phyloP scores from a whole-genome alignment of 345 rosid genomes.

The Rhodomyrtus tomentosa region DNA sequence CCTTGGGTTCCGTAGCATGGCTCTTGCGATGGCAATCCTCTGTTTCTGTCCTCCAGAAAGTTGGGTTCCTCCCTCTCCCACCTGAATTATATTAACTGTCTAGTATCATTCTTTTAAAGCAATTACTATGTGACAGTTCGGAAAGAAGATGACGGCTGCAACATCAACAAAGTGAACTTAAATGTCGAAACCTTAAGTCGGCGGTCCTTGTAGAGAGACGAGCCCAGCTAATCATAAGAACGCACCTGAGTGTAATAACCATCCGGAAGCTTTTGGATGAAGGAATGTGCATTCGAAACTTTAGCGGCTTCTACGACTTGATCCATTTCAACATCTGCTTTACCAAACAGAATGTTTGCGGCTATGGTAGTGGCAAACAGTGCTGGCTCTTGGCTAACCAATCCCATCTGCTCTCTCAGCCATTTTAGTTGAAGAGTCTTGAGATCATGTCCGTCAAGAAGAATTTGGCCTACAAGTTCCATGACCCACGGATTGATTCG shows the following conservation, averaged over 20 bases:
- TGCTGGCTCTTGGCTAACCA: conserved; percentile 90
- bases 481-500: not conserved
- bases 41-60: conserved; percentile 96
- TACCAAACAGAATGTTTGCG: conserved; percentile 57
- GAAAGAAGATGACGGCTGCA: not conserved
- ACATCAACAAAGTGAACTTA: not conserved
- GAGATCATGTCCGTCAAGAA: conserved; percentile 60
- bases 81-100: conserved; percentile 26
- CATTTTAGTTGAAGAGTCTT: conserved; percentile 47
- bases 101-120: not conserved
- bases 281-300: conserved; percentile 79
- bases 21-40: conserved; percentile 85
- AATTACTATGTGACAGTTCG: not conserved
- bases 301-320: conserved; percentile 55
- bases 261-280: conserved; percentile 43
- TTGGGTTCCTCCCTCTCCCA: conserved; percentile 92
- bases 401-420: conserved; percentile 80
- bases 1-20: conserved; percentile 67
- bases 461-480: conserved; percentile 31
- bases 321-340: conserved; percentile 39
- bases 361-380: conserved; percentile 68
- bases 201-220: not conserved
- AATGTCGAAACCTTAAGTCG: not conserved
- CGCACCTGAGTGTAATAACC: conserved; percentile 65
- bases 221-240: not conserved